These are phyloP conservation scores for Dothidotthia symphoricarpi DNA, from an alignment of 2,329 filamentous ascomycete species.

Conservation along the genomic window DNA sequence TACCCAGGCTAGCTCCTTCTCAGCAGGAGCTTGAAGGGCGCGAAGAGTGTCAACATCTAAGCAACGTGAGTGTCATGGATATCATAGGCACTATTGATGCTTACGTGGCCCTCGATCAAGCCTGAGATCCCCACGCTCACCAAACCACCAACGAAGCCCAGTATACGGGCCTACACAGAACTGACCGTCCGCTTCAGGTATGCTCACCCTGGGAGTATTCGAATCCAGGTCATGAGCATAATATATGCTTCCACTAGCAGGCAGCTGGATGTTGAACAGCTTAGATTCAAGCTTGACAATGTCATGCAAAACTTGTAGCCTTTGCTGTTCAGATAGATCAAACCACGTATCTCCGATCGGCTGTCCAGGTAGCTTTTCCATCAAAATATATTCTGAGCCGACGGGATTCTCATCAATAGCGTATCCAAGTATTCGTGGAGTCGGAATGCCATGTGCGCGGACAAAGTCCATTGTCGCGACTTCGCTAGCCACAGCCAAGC, in stretches of 20 bases:
- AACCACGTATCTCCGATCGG: conserved; percentile 23
- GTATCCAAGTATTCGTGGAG: conserved; percentile 26
- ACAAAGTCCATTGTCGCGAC: conserved; percentile 39
- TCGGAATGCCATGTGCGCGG: conserved; percentile 26
- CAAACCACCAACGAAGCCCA: conserved; percentile 19
- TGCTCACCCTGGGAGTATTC: conserved; percentile 5
- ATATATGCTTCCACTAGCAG: conserved; percentile 29
- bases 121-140: conserved; percentile 13
- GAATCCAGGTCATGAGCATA: conserved; percentile 12
- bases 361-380: conserved; percentile 28
- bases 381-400: conserved; percentile 33
- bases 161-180: conserved; percentile 26
- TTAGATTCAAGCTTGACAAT: conserved; percentile 21
- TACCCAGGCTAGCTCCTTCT: conserved; percentile 29
- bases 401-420: conserved; percentile 19
- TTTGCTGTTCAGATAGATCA: conserved; percentile 18
- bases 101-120: conserved; percentile 27
- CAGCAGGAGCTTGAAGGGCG: conserved; percentile 20
- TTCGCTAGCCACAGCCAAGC: conserved; percentile 39
- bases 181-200: conserved; percentile 9
- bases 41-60: conserved; percentile 14
- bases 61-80: conserved; percentile 1
- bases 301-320: conserved; percentile 15
- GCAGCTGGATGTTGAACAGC: conserved; percentile 18
- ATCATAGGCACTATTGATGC: conserved; percentile 2